Evolutionary conservation across 1,139 yeast genomes (phyloP), one percentile per base, ranked within the genome.

Genomic region (Arxiozyma heterogenica): DNA sequence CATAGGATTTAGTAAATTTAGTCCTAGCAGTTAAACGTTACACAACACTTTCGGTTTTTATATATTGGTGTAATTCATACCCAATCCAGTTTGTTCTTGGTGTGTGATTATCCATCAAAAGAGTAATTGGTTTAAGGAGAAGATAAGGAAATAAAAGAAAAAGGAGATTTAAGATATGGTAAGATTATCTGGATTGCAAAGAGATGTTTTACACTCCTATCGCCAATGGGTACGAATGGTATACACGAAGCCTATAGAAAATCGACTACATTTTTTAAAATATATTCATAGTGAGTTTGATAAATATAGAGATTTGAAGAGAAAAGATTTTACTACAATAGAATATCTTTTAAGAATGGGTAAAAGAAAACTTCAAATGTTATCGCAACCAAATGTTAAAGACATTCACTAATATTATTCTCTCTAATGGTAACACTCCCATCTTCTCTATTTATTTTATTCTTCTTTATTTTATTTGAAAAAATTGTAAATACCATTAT

Each of bases 261-360:
- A 66, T 54, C 71, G 67, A 54, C 58, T 56, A 9, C 69, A 73
- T 55, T 74, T 74, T 55, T 53, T 73, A 21, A 59, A 58, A n/a
- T 73, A 63, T 55, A 65, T 70, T 30, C 66, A 84, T 49, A 66
- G 63, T 15, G 95, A 88, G 65, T 93, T 93, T 66, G 73, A 67
- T n/a, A 81, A 81, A 62, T 75, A 83, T 67, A 72, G 74, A 50
- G 63, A 69, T 39, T 69, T 91, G 18, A 82, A 86, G 41, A 83
- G 87, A 65, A 84, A 88, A 63, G 96, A 88, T 64, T 91, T 91
- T 67, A 77, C 84, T 42, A 87, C 96, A 1, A 82, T 93, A 51
- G 98, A 93, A 67, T 93, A 90, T 71, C 73, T 93, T 49, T 69
- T 93, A 44, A 74, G 98, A 54, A 78, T 79, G 12, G 98, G 98